Evolutionary conservation across 306 rosid genomes (phyloP).

Genomic region (Corylus americana): DNA sequence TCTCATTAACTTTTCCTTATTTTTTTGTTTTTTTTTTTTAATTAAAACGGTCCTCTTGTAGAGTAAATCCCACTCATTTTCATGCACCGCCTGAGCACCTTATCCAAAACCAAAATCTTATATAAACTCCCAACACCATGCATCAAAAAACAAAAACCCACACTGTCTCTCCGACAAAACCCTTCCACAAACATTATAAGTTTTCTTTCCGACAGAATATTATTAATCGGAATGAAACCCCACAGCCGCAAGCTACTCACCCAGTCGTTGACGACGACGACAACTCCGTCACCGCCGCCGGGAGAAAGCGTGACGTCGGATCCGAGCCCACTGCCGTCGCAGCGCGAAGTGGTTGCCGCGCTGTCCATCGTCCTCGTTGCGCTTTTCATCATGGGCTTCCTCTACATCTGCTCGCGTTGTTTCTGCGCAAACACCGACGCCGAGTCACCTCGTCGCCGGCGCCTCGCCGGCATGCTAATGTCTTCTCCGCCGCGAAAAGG

Average conservation of each 20-base stretch:
- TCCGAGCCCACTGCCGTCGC: not conserved
- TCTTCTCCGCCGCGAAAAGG: not conserved
- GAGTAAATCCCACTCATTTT: too few relatives aligned
- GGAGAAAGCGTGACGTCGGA: not conserved
- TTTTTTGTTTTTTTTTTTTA: too few relatives aligned
- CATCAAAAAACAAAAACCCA: too few relatives aligned
- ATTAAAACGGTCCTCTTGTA: too few relatives aligned
- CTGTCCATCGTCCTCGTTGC: slow-evolving; percentile 29
- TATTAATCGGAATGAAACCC: slow-evolving; percentile 21
- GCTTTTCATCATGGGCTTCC: slow-evolving; percentile 34
- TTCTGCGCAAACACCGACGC: not conserved
- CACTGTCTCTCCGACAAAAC: too few relatives aligned
- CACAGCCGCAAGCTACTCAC: slow-evolving; percentile 37
- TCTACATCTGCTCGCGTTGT: slow-evolving; percentile 26
- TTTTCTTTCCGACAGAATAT: too few relatives aligned
- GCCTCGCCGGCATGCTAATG: not conserved
- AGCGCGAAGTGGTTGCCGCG: slow-evolving; percentile 14
- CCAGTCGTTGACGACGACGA: not conserved
- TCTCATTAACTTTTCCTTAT: too few relatives aligned
- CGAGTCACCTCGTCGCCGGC: not conserved
- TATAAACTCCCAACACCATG: too few relatives aligned
- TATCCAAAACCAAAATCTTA: too few relatives aligned
- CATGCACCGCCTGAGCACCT: too few relatives aligned
- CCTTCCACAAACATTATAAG: too few relatives aligned
- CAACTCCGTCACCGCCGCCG: not conserved